phyloP scores from a whole-genome alignment of 192 early-diverging fungal species.

The Coemansia sp. region DNA sequence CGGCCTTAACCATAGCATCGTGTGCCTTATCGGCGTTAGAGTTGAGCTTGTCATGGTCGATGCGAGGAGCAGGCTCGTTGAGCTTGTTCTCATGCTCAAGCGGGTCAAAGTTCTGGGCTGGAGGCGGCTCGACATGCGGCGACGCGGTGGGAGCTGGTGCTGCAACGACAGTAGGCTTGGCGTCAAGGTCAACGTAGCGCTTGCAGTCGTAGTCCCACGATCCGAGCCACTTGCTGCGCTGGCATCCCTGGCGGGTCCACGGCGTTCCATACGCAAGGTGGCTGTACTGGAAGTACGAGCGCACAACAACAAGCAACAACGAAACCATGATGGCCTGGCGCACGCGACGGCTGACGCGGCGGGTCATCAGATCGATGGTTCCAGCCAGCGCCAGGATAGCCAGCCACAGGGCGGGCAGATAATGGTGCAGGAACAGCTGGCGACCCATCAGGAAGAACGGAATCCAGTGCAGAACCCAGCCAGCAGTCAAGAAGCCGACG shows the following conservation, averaged over 20 bases:
- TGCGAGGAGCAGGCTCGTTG: constrained; percentile 47
- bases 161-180: constrained; percentile 17
- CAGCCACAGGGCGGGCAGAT: constrained; percentile 67
- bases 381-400: constrained; percentile 70
- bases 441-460: constrained; percentile 78
- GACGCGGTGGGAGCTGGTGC: constrained; percentile 10
- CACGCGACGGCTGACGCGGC: constrained; percentile 54
- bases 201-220: constrained; percentile 86
- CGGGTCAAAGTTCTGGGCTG: constrained; percentile 49
- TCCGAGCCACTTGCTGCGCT: constrained; percentile 71
- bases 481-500: constrained; percentile 61
- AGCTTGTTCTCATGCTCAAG: constrained; percentile 53
- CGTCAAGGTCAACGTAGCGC: constrained; percentile 18
- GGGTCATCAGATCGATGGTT: constrained; percentile 71
- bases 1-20: constrained; percentile 34
- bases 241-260: constrained; percentile 74
- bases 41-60: constrained; percentile 49
- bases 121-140: constrained; percentile 31
- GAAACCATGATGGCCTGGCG: constrained; percentile 55
- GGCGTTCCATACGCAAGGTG: constrained; percentile 81
- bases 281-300: constrained; percentile 69
- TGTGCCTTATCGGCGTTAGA: constrained; percentile 31
- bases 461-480: constrained; percentile 68
- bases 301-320: constrained; percentile 54
- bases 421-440: constrained; percentile 80